phyloP scores from a whole-genome alignment of 352 stramenopile genomes.

The Plasmopara muralis region DNA sequence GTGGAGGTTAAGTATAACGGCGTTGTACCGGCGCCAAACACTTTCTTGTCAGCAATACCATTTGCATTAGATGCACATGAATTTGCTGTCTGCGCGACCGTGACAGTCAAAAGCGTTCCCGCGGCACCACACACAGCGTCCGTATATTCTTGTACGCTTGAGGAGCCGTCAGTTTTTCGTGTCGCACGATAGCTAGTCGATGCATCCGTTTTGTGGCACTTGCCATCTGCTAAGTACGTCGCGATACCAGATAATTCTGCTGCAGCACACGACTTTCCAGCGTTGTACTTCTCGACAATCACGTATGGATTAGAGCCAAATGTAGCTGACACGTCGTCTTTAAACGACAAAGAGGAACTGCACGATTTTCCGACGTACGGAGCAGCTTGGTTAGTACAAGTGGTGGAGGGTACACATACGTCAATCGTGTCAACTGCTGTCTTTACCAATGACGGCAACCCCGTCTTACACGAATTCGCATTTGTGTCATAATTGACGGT shows the following conservation, averaged over 20 bases:
- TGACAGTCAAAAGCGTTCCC: not conserved
- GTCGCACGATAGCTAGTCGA: constrained; percentile 4
- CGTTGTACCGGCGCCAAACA: constrained; percentile 6
- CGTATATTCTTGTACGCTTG: not conserved
- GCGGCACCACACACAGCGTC: not conserved
- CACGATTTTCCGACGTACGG: not conserved
- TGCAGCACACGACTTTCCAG: not conserved
- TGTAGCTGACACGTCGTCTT: not conserved
- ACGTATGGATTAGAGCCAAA: constrained; percentile 9
- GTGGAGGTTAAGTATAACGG: constrained; percentile 1
- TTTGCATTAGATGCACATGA: not conserved
- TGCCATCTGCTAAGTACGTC: constrained; percentile 10
- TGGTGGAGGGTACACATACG: not conserved
- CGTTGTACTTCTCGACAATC: constrained; percentile 5
- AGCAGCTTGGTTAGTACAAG: not conserved
- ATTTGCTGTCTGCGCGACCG: not conserved
- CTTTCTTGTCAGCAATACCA: constrained; percentile 2
- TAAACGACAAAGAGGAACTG: not conserved
- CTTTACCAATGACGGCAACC: not conserved
- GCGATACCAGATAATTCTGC: not conserved
- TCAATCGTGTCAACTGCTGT: not conserved
- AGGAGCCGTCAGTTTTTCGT: not conserved
- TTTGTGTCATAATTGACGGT: constrained; percentile 2
- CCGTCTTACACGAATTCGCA: not conserved
- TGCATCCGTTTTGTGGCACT: constrained; percentile 5